Base-by-base conservation (phyloP, 768 basidiomycete species). In the Amyloporia xantha region DNA sequence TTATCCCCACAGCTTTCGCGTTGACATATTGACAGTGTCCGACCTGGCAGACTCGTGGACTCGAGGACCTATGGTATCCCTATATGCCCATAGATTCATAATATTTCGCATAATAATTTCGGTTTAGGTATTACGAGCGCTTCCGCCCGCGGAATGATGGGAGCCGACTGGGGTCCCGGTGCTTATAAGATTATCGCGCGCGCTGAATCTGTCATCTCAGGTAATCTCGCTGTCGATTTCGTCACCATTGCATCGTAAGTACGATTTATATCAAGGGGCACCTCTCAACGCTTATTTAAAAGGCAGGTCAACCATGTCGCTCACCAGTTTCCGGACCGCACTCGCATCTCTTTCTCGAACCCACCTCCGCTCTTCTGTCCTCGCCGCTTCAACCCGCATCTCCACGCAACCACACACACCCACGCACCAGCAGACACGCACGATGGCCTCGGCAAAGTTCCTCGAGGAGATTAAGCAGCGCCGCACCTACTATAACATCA, bases 391-490 rank as follows among this genome's bases (percentile, higher is more conserved):
- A 17, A 6, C 38, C 38, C 38, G 38, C 17, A 9, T 45, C 44
- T 17, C 30, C 28, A 13, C 26, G n/a, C 33, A 3, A 23, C 20
- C 30, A 13, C 44, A 9, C 33, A 7, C 43, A 28, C 28, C 27
- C n/a, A n/a, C 3, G 24, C 42, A 3, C 11, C 23, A 4, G 12
- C 47, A 48, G n/a, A 26, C 37, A 10, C 47, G 47, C 13, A 51
- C 33, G 21, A 54, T 51, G 51, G 45, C 51, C 30, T 47, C 48
- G 36, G 49, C 53, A 5, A 49, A 53, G 23, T 57, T 57, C 56
- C 50, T 57, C 53, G 56, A 57, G 49, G 51, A 48, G 20, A 45
- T 57, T 46, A 50, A 52, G 53, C 40, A 26, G 41, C 56, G 56
- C 38, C 56, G 56, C 56, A 44, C 56, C 30, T 20, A 47, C 44